phyloP scores from a whole-genome alignment of 371 early-diverging fungal species.

The Syncephalastrum sp. region DNA sequence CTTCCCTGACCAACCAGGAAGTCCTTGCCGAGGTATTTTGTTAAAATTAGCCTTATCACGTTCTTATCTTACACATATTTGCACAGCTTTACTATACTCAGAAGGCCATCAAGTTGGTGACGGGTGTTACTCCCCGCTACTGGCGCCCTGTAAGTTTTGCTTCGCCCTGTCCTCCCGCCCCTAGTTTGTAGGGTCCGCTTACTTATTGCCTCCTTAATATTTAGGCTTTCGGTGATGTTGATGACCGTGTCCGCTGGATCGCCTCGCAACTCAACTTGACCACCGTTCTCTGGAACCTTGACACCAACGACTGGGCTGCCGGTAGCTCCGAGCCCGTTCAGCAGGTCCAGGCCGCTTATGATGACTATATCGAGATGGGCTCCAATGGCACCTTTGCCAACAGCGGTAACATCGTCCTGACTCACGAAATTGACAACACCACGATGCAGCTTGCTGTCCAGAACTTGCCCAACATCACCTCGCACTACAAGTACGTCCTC shows the following conservation, averaged over 20 bases:
- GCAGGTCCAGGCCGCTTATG: constrained; percentile 21
- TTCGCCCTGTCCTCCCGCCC: neutral
- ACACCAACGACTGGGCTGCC: constrained; percentile 44
- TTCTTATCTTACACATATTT: too few relatives aligned
- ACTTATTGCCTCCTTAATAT: neutral
- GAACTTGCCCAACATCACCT: constrained; percentile 38
- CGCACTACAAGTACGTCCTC: constrained; percentile 36
- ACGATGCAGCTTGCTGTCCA: constrained; percentile 43
- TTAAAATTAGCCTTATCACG: too few relatives aligned
- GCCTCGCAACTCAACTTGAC: constrained; percentile 43
- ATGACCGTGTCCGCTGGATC: constrained; percentile 52
- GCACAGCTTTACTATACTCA: constrained; percentile 55
- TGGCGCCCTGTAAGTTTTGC: constrained; percentile 45
- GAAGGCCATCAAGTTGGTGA: constrained; percentile 49
- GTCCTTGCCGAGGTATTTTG: constrained; percentile 22
- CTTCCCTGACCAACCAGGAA: constrained; percentile 52
- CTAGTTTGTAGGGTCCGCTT: too few relatives aligned
- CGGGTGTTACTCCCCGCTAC: constrained; percentile 51
- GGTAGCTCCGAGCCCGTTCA: constrained; percentile 18
- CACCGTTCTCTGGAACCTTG: constrained; percentile 43
- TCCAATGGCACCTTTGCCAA: constrained; percentile 33
- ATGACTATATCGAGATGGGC: constrained; percentile 39
- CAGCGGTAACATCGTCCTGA: constrained; percentile 39
- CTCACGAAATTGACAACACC: constrained; percentile 45
- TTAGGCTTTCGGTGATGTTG: constrained; percentile 43